A percentile compares a stretch with the other conserved stretches of the same genome.
Evolutionary conservation across 257 asterid species (phyloP).

Genomic region (Petrea volubilis): DNA sequence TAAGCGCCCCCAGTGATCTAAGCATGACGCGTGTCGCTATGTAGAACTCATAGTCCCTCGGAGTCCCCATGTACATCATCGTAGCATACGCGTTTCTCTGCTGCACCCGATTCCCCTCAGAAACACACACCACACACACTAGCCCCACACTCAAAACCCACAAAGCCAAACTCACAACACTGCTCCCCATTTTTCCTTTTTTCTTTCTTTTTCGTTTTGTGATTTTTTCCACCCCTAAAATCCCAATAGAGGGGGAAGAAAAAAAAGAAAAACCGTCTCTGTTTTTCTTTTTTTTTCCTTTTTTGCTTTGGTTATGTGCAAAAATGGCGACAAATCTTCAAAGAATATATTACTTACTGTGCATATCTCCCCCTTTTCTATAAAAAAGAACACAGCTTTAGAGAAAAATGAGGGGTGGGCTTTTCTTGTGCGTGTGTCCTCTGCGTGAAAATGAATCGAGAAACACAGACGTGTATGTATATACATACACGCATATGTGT

Average conservation of each 20-base stretch:
- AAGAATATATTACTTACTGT: not conserved
- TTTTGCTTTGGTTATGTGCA: too few relatives aligned
- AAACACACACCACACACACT: slow-evolving; percentile 11
- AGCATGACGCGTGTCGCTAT: slow-evolving; percentile 88
- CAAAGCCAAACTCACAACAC: slow-evolving; percentile 12
- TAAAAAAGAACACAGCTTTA: not conserved
- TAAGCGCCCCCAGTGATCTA: slow-evolving; percentile 52
- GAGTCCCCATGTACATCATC: slow-evolving; percentile 98
- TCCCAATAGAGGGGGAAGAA: not conserved
- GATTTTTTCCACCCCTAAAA: not conserved
- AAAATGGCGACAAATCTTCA: slow-evolving; percentile 4
- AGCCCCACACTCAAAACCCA: slow-evolving; percentile 4
- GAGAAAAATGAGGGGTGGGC: not conserved
- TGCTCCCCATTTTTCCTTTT: slow-evolving; percentile 7
- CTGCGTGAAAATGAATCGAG: slow-evolving; percentile 12
- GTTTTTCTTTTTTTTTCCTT: not conserved
- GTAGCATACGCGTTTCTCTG: slow-evolving; percentile 83
- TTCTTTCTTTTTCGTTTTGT: not conserved
- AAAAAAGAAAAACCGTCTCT: not conserved
- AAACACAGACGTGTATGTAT: not conserved
- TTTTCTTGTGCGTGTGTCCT: not conserved
- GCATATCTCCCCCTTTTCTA: not conserved
- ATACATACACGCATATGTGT: not conserved
- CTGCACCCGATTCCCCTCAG: slow-evolving; percentile 25
- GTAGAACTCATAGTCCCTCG: slow-evolving; percentile 92